Evolutionary conservation across 345 rosid species (phyloP).

Genomic region (Populus euphratica): DNA sequence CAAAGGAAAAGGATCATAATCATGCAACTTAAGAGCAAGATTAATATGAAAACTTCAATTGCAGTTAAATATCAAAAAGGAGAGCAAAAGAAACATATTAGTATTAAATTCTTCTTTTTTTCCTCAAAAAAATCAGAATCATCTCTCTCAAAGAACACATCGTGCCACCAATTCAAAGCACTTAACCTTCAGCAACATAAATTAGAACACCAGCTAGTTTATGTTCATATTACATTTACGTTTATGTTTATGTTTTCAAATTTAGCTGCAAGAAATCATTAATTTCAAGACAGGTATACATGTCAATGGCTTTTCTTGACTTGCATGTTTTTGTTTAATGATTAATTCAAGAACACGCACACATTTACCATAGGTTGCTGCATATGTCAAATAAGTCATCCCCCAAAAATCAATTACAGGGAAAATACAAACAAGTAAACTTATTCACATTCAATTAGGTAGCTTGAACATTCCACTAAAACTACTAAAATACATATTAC

Average conservation of each 20-base stretch:
- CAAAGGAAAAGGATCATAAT: conserved; percentile 13
- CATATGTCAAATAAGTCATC: not conserved
- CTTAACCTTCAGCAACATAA: not conserved
- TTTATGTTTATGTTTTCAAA: not conserved
- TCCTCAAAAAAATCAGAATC: not conserved
- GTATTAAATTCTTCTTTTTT: not conserved
- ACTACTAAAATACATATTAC: not conserved
- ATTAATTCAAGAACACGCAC: not conserved
- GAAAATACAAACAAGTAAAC: not conserved
- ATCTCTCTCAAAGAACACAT: not conserved
- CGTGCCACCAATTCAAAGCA: not conserved
- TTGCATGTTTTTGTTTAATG: not conserved
- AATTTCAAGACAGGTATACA: not conserved
- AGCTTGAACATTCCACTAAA: not conserved
- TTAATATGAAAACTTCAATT: not conserved
- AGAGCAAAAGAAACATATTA: not conserved
- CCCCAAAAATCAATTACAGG: not conserved
- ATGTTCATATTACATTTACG: not conserved
- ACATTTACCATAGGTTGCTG: not conserved
- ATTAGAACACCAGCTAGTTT: not conserved
- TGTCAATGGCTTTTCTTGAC: not conserved
- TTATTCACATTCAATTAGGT: conserved; percentile 1
- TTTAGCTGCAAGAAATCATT: not conserved
- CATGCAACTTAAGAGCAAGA: not conserved
- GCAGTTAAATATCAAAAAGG: not conserved